Conservation (phyloP, 768 basidiomycete species). For the Podaxis pistillaris region DNA sequence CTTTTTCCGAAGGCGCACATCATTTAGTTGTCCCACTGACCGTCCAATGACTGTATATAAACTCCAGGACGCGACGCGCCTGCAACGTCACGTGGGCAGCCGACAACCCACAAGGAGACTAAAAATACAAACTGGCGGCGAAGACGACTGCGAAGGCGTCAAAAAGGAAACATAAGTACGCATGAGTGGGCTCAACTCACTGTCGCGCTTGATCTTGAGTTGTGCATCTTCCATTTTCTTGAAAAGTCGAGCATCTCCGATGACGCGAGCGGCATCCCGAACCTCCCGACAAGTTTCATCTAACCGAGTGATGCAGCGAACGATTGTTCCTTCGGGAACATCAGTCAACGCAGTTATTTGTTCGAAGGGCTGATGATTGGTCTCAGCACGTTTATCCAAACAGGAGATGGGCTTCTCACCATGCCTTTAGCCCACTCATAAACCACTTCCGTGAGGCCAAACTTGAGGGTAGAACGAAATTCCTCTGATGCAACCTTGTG, state of each 20-base stretch:
- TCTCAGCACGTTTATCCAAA: neutral
- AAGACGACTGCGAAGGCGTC: conserved; percentile 61
- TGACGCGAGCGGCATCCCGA: conserved; percentile 93
- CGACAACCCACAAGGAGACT: conserved; percentile 16
- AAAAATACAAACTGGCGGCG: conserved; percentile 87
- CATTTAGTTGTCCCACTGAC: too few species aligned
- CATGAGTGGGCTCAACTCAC: conserved; percentile 47
- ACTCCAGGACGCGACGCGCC: conserved; percentile 18
- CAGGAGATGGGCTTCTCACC: conserved; percentile 47
- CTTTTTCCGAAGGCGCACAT: too few species aligned
- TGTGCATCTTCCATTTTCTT: conserved; percentile 98
- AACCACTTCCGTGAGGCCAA: conserved; percentile 92
- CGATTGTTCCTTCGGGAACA: conserved; percentile 95
- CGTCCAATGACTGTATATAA: too few species aligned
- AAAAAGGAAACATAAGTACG: neutral
- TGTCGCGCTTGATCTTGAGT: conserved; percentile 91
- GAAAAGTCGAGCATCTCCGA: conserved; percentile 94
- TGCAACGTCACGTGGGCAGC: neutral
- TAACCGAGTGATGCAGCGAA: conserved; percentile 90
- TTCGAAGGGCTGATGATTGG: conserved; percentile 75
- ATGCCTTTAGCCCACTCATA: conserved; percentile 99
- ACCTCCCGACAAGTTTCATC: conserved; percentile 98
- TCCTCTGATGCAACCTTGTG: conserved; percentile 80
- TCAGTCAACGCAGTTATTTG: conserved; percentile 93
- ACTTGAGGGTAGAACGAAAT: conserved; percentile 78